Evolutionary conservation across 768 basidiomycete genomes (phyloP), one percentile per base, ranked within the genome.

Genomic region (Phaffia tasmanica): DNA sequence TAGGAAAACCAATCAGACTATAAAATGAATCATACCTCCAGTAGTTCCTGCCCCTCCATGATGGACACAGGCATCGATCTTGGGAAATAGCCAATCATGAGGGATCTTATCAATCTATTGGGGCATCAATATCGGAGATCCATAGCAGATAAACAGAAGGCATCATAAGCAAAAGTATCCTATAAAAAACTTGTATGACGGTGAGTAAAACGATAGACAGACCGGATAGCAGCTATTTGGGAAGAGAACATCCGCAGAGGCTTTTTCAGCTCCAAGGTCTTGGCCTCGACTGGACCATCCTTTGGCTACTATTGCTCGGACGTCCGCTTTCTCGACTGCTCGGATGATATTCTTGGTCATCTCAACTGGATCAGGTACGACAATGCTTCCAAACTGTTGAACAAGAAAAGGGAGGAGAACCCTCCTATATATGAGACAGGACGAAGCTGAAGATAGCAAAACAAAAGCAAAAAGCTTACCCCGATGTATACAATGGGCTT

Each of bases 41-140:
- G 85, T 86, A 0, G 85, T 86, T 16, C 85, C 85, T 5, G 85
- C 85, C 9, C 85, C 85, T 25, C 85, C 85, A 69, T 86, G 84
- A 74, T 85, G 85, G 53, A 85, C 65, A 11, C 79, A 84, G 1
- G 84, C 85, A 71, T 84, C 82, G 15, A 86, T 78, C 70, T 78
- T 78, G 0, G 73, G 72, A 69, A 77, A 76, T 23, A 77, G 71
- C 76, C 76, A 77, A 42, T 73, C 84, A 49, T 86, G 85, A 2
- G 85, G 85, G 9, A 86, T 79, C 73, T 83, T 83, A 49, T 85
- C 83, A n/a, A 86, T 70, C 70, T 80, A 69, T 29, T 70, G 73
- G 63, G 70, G 14, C 6, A 42, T 5, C 11, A 11, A 5, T 42
- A 42, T 42, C 11, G 35, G 27, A 48, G 25, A 57, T 23, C 46